Evolutionary conservation across 1,284 basidiomycete genomes (phyloP).

Genomic region (Apiotrichum sp.): DNA sequence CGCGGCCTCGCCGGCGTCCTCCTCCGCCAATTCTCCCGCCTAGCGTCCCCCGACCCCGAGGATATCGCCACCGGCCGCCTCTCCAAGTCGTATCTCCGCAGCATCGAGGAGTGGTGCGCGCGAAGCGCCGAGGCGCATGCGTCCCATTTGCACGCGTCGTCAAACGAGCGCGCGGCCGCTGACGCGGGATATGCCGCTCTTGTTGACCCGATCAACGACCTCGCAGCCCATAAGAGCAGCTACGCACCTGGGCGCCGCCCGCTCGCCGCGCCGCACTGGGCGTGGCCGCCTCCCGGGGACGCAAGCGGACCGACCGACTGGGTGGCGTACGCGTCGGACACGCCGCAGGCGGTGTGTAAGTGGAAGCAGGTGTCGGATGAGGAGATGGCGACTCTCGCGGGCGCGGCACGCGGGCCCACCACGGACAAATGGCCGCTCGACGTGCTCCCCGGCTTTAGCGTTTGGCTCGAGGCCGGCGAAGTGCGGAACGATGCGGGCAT

Average conservation of each 20-base stretch:
- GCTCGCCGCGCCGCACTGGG: neutral
- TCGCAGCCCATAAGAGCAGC: neutral
- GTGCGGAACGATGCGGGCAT: neutral
- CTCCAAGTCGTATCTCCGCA: neutral
- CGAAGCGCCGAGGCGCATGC: neutral
- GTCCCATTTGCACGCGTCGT: neutral
- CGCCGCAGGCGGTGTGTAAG: neutral
- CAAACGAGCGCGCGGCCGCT: neutral
- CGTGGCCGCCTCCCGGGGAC: neutral
- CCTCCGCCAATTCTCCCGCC: neutral
- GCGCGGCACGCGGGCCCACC: neutral
- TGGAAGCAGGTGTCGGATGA: slow-evolving; percentile 3
- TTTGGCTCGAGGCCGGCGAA: neutral
- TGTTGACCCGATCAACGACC: slow-evolving; percentile 3
- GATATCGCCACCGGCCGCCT: neutral
- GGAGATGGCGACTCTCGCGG: neutral
- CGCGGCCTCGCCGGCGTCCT: neutral
- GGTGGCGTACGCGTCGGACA: neutral
- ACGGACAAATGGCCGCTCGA: slow-evolving; percentile 1
- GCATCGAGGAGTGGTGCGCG: neutral
- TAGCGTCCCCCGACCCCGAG: neutral
- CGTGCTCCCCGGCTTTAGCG: slow-evolving; percentile 2
- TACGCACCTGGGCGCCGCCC: neutral
- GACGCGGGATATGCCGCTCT: neutral
- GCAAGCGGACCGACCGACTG: neutral